phyloP scores from a whole-genome alignment of 2,329 filamentous ascomycete species.

The Didymella pomorum region DNA sequence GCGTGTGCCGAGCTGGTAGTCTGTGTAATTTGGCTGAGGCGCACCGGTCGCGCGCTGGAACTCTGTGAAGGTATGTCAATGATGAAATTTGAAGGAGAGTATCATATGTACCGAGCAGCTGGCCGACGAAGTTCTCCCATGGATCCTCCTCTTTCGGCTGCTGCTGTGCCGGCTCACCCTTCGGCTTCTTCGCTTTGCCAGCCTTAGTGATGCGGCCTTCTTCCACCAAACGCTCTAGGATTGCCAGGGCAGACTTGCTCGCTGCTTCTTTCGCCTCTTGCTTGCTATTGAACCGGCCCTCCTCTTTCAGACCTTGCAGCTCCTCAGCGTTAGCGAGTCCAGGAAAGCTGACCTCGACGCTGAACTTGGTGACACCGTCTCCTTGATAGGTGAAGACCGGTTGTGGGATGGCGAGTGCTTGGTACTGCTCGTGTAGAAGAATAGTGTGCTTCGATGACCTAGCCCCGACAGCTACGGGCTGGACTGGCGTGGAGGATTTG shows the following conservation, averaged over 20 bases:
- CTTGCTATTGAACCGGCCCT: conserved; percentile 49
- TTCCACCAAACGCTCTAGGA: conserved; percentile 35
- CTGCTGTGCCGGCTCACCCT: conserved; percentile 14
- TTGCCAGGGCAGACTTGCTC: conserved; percentile 42
- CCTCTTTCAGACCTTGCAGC: conserved; percentile 28
- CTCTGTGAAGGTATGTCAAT: conserved; percentile 29
- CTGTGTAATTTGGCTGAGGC: conserved; percentile 48
- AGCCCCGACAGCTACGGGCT: conserved; percentile 34
- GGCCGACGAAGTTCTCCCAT: conserved; percentile 46
- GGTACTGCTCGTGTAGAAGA: conserved; percentile 37
- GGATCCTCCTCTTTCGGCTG: conserved; percentile 13
- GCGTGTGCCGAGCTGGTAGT: conserved; percentile 43
- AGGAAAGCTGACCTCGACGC: conserved; percentile 34
- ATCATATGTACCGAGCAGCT: conserved; percentile 46
- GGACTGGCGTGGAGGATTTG: neutral
- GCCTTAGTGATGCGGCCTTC: conserved; percentile 36
- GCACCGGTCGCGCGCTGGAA: conserved; percentile 38
- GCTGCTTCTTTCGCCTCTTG: conserved; percentile 55
- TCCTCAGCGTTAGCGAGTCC: conserved; percentile 23
- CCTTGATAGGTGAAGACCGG: conserved; percentile 33
- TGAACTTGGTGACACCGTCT: conserved; percentile 28
- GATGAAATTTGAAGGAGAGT: neutral
- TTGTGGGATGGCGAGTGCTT: conserved; percentile 33
- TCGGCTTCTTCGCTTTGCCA: conserved; percentile 28
- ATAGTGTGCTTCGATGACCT: conserved; percentile 28